Percentiles rank a stretch among this genome's conserved stretches.
These are phyloP conservation scores for Lentinula guzmanii DNA, from an alignment of 768 basidiomycete species.

Conservation along the genomic window DNA sequence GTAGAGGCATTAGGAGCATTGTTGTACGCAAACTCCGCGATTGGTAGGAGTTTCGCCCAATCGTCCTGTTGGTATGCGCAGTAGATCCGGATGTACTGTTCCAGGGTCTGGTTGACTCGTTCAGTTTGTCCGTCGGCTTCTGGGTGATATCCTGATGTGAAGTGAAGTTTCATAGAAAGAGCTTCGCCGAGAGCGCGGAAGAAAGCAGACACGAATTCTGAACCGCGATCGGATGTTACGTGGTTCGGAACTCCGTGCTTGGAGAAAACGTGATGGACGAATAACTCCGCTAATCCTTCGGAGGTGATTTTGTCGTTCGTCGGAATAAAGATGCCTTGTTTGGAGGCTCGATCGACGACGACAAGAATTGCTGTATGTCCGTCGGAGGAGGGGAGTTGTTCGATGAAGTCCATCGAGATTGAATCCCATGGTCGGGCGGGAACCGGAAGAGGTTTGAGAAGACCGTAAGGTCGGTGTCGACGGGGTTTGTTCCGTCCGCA, in stretches of 20 bases:
- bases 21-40: constrained; percentile 24
- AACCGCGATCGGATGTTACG: constrained; percentile 13
- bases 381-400: no score
- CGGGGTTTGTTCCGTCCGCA: no score
- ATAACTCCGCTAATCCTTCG: constrained; percentile 7
- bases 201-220: constrained; percentile 16
- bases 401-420: no score
- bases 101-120: constrained; percentile 16
- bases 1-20: constrained; percentile 8
- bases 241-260: constrained; percentile 15
- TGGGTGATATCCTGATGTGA: background rate
- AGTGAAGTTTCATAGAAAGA: background rate
- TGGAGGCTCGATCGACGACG: background rate
- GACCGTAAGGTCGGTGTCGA: no score
- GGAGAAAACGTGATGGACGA: constrained; percentile 12
- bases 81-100: constrained; percentile 18
- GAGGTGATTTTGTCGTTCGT: constrained; percentile 8
- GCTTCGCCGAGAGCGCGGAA: background rate
- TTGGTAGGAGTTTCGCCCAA: constrained; percentile 18
- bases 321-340: constrained; percentile 11
- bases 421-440: no score
- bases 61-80: constrained; percentile 18
- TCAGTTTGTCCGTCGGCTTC: constrained; percentile 15
- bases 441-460: no score
- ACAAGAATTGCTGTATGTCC: no score